Percentiles rank a stretch among this genome's conserved stretches.
These are phyloP conservation scores for Clonostachys chloroleuca DNA, from an alignment of 2,329 filamentous ascomycete genomes.

Conservation along the genomic window DNA sequence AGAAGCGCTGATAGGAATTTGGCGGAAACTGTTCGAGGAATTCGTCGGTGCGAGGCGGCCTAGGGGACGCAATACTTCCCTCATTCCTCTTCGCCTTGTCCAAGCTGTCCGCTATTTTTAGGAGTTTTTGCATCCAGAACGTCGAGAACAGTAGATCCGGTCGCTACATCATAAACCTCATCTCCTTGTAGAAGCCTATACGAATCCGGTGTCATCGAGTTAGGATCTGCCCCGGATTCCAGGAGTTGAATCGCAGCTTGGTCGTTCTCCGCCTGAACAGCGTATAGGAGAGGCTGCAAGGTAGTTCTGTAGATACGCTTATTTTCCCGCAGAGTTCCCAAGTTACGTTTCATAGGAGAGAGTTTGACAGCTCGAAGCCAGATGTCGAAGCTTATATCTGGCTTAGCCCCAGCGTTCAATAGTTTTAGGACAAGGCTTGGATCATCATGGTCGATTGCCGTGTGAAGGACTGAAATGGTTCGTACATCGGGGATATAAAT, in stretches of 20 bases:
- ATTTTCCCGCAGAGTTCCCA: conserved; percentile 40
- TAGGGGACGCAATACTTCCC: conserved; percentile 11
- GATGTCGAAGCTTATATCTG: conserved; percentile 56
- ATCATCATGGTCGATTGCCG: conserved; percentile 52
- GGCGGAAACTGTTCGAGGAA: conserved; percentile 46
- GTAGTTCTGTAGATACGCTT: conserved; percentile 39
- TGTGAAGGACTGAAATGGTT: conserved; percentile 47
- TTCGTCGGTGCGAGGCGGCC: conserved; percentile 34
- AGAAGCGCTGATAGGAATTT: conserved; percentile 56
- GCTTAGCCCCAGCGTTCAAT: conserved; percentile 56
- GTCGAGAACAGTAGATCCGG: conserved; percentile 53
- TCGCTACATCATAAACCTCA: conserved; percentile 21
- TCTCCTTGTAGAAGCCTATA: conserved; percentile 24
- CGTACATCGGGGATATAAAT: conserved; percentile 30
- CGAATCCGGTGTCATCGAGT: conserved; percentile 43
- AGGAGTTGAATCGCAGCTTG: conserved; percentile 55
- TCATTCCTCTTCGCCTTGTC: conserved; percentile 36
- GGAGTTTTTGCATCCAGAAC: conserved; percentile 33
- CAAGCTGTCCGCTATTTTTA: conserved; percentile 18
- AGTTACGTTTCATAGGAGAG: conserved; percentile 24
- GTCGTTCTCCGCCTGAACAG: conserved; percentile 37
- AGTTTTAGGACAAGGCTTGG: conserved; percentile 51
- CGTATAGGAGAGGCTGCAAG: conserved; percentile 64
- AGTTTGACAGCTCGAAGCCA: conserved; percentile 57
- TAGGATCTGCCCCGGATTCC: conserved; percentile 60